Evolutionary conservation across 768 basidiomycete genomes (phyloP).

Genomic region (Suillus americanus): DNA sequence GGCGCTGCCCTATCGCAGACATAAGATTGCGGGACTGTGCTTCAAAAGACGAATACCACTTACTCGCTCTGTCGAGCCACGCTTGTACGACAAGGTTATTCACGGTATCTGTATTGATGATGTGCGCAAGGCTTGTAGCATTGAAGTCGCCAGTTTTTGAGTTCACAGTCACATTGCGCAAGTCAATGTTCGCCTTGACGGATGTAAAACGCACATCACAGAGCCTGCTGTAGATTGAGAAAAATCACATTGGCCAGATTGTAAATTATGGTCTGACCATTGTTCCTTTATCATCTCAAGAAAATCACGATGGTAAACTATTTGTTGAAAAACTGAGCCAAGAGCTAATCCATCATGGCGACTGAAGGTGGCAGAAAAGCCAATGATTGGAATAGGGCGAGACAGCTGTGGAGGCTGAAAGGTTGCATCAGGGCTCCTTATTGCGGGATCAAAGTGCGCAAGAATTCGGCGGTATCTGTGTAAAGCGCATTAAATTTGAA

Average conservation of each 20-base stretch:
- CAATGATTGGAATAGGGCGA: slow-evolving; percentile 77
- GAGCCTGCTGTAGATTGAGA: slow-evolving; percentile 49
- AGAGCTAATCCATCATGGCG: slow-evolving; percentile 90
- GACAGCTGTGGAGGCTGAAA: slow-evolving; percentile 36
- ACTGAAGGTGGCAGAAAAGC: slow-evolving; percentile 94
- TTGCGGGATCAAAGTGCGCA: slow-evolving; percentile 75
- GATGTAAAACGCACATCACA: slow-evolving; percentile 85
- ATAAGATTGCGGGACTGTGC: background rate
- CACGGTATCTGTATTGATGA: slow-evolving; percentile 77
- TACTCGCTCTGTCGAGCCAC: slow-evolving; percentile 87
- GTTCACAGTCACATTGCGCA: slow-evolving; percentile 67
- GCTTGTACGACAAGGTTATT: slow-evolving; percentile 78
- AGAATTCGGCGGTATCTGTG: slow-evolving; percentile 77
- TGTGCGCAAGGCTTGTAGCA: slow-evolving; percentile 70
- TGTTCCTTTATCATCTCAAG: slow-evolving; percentile 90
- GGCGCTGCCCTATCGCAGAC: slow-evolving; percentile 49
- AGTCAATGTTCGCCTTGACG: slow-evolving; percentile 71
- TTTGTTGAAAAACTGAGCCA: slow-evolving; percentile 83
- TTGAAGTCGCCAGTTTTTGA: slow-evolving; percentile 78
- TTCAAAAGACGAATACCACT: slow-evolving; percentile 19
- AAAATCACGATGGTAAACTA: slow-evolving; percentile 92
- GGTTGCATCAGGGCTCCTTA: slow-evolving; percentile 51
- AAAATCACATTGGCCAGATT: background rate
- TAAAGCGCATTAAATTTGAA: slow-evolving; percentile 12
- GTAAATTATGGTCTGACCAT: slow-evolving; percentile 55